These are phyloP conservation scores for Pleurotus platypus DNA, from an alignment of 768 basidiomycete genomes.

Conservation along the genomic window DNA sequence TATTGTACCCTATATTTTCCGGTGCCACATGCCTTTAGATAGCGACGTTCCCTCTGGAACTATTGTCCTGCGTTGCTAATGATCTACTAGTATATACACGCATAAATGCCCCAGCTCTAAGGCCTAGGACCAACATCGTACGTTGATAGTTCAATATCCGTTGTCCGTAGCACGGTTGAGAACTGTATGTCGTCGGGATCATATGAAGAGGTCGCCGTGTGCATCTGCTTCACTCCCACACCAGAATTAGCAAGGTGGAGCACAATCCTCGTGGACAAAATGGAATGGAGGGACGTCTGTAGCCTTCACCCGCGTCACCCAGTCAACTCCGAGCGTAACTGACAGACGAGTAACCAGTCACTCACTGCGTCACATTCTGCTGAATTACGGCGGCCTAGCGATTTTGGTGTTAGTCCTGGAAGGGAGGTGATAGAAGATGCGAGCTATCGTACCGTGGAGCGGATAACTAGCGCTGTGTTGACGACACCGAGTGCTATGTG, in stretches of 20 bases:
- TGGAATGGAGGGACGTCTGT: constrained; percentile 4
- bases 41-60: no score
- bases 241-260: constrained; percentile 3
- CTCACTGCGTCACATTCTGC: constrained; percentile 2
- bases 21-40: no score
- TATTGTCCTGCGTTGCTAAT: no score
- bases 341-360: not conserved
- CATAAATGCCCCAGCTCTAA: no score
- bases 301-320: not conserved
- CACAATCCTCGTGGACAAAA: constrained; percentile 2
- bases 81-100: no score
- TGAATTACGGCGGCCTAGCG: not conserved
- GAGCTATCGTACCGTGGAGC: not conserved
- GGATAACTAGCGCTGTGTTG: constrained; percentile 1
- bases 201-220: constrained; percentile 1
- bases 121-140: no score
- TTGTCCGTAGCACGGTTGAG: not conserved
- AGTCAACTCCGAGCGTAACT: no score
- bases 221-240: not conserved
- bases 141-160: not conserved
- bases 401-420: no score
- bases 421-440: no score
- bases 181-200: not conserved
- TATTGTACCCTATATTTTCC: no score
- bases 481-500: not conserved